phyloP scores from a whole-genome alignment of 2,329 filamentous ascomycete species.

The Sporothrix humicola region DNA sequence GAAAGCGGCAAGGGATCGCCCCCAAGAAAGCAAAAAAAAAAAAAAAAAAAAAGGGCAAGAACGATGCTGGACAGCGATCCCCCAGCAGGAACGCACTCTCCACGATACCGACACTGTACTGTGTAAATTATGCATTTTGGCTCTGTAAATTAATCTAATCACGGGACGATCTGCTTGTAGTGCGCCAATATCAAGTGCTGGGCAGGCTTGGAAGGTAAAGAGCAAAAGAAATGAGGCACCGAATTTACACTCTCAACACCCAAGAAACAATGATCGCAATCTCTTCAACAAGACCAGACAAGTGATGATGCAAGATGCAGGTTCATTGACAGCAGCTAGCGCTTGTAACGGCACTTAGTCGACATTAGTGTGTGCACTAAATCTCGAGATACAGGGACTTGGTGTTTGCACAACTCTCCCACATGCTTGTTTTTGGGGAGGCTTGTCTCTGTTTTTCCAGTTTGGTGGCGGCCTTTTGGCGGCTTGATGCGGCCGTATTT shows the following conservation, averaged over 20 bases:
- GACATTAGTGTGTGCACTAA: background rate
- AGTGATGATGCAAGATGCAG: background rate
- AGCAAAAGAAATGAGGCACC: background rate
- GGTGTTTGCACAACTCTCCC: background rate
- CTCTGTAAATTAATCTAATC: background rate
- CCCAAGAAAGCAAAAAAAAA: background rate
- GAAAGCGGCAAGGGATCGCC: background rate
- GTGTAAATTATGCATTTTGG: background rate
- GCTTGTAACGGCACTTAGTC: slow-evolving; percentile 6
- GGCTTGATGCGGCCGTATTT: background rate
- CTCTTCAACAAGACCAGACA: background rate
- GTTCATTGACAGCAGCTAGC: slow-evolving; percentile 1
- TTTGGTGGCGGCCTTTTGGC: no score
- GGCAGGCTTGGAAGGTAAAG: background rate
- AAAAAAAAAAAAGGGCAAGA: background rate
- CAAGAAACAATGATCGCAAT: background rate
- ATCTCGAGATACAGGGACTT: no score
- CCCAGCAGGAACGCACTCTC: background rate
- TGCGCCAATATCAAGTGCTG: background rate
- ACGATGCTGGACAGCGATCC: background rate
- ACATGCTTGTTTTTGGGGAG: background rate
- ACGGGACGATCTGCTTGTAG: background rate
- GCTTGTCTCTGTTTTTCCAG: background rate
- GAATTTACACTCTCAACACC: background rate
- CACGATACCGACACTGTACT: background rate